Evolutionary conservation across 192 early-diverging fungal genomes (phyloP).

Genomic region (Dimargaris verticillata): DNA sequence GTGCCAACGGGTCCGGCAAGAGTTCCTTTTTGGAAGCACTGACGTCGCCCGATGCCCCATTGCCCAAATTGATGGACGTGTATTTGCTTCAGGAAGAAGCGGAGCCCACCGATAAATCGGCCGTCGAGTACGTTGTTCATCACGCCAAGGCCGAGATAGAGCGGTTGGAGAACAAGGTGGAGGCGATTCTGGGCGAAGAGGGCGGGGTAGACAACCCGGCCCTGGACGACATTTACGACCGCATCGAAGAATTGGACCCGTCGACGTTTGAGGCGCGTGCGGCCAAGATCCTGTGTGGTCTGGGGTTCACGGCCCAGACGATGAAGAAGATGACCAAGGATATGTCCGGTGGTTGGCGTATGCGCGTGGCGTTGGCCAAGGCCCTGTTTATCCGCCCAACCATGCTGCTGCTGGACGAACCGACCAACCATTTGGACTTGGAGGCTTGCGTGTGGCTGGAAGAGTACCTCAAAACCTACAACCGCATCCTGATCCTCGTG

Average conservation of each 20-base stretch:
- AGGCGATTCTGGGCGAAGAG: constrained; percentile 69
- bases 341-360: constrained; percentile 99
- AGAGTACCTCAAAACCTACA: constrained; percentile 60
- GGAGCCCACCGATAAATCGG: constrained; percentile 80
- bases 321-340: constrained; percentile 91
- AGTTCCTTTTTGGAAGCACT: constrained; percentile 88
- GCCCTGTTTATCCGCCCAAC: constrained; percentile 90
- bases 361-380: constrained; percentile 92
- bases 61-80: constrained; percentile 95
- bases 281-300: constrained; percentile 75
- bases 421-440: constrained; percentile 83
- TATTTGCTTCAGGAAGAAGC: constrained; percentile 93
- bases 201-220: constrained; percentile 70
- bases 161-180: constrained; percentile 81
- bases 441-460: constrained; percentile 79
- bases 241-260: constrained; percentile 85
- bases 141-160: constrained; percentile 78
- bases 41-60: constrained; percentile 81
- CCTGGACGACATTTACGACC: constrained; percentile 89
- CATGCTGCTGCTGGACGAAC: constrained; percentile 84
- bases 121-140: constrained; percentile 79
- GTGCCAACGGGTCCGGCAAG: constrained; percentile 90
- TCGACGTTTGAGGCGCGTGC: constrained; percentile 89
- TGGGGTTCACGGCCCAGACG: constrained; percentile 74
- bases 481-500: constrained; percentile 72